Base-by-base conservation (phyloP, 495 filamentous ascomycete species). In the Cercophora sp. region DNA sequence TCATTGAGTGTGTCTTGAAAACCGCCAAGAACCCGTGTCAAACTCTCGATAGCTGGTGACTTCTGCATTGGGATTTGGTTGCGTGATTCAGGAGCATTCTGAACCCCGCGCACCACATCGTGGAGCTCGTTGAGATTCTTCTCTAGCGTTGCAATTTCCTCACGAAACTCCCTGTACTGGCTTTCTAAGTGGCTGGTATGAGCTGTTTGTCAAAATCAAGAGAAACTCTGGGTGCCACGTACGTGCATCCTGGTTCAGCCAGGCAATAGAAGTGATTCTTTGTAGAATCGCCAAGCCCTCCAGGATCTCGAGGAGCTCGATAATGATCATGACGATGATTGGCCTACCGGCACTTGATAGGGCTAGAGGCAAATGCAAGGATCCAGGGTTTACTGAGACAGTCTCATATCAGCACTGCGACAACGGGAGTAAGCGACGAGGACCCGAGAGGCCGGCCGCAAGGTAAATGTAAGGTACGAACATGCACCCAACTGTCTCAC, bases 1-100 rank as follows among this genome's bases (percentile, higher is more conserved):
- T 51, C 46, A 13, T 59, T 43, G 2, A 59, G 51, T 1, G 43
- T 49, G 0, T 55, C 44, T 4, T 26, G 37, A 37, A 55, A 44
- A 11, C 39, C 37, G 19, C 20, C 37, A 20, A 55, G 46, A 23
- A 54, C 24, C 24, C 20, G 32, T 8, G 19, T 32, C 51, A 41
- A 34, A 5, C 41, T 24, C 41, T 23, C 22, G 20, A 15, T 13
- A 44, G 24, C 41, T 24, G 20, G 18, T n/a, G 41, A 24, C n/a
- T 19, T 19, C 9, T 27, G 41, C 24, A 24, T 11, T 5, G 41
- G 18, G 15, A 8, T 9, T 5, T 23, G 18, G 15, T 22, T 8
- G 22, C 8, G 24, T n/a, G n/a, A n/a, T n/a, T n/a, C n/a, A 23
- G 24, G 41, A 13, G 22, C 10, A 23, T 27, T 44, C 8, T 44